Evolutionary conservation across 176 grass and related monocot species (phyloP), one percentile per base, ranked within the genome.

Genomic region (Phragmites australis): DNA sequence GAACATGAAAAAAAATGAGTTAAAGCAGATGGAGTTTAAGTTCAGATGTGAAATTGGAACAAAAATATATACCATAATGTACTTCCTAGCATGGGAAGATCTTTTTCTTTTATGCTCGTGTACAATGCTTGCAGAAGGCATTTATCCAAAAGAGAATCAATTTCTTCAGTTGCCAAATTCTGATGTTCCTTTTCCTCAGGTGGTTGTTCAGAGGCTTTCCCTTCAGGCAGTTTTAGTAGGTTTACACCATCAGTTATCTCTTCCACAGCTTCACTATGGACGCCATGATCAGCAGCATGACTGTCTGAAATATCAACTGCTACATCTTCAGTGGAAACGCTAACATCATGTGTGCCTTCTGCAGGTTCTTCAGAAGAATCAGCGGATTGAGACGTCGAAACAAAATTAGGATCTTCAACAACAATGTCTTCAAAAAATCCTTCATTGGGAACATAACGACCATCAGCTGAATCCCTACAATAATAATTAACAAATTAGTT

Each of bases 121-220:
- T 94, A 71, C 39, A 98, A 72, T 50, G 95, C 90, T 94, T 98
- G 95, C 74, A 98, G 70, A 83, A 98, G 64, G 81, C 92, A 98
- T 88, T 87, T 93, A 52, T 93, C 88, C 78, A 98, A 87, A 32
- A 98, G 89, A 80, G 72, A 82, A 83, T 94, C 95, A 66, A 94
- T 76, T 88, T 98, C 95, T 90, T 93, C 95, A 68, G 83, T 83
- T 73, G 81, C 87, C 74, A 93, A 87, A 87, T 69, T 90, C 68
- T 87, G 77, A 76, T 83, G 84, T 44, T 85, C 79, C 74, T 89
- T 91, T 70, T 98, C 92, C 68, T 91, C 42, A 8, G 52, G 72
- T 82, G 76, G 68, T 80, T 87, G 85, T 43, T 93, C 78, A 52
- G 68, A 70, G 21, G 46, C 27, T 88, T 58, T 65, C 40, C 76